phyloP scores from a whole-genome alignment of 2,329 filamentous ascomycete genomes.

The Tolypocladium inflatum region DNA sequence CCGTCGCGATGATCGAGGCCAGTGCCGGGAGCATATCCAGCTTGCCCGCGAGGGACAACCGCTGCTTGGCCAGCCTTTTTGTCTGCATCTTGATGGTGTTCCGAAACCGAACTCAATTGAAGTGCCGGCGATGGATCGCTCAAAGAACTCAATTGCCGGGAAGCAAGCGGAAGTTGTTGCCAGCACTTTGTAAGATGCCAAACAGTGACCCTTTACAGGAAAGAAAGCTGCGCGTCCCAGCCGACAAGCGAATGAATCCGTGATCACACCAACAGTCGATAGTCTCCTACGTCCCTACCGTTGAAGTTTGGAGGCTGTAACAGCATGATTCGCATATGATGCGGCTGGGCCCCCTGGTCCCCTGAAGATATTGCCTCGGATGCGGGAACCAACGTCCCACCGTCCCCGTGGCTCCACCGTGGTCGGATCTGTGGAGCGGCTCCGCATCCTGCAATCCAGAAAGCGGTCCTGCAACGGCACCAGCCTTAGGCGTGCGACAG shows the following conservation, averaged over 20 bases:
- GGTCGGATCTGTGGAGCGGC: no score
- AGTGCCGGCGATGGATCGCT: neutral
- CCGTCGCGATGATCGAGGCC: slow-evolving; percentile 2
- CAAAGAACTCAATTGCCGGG: neutral
- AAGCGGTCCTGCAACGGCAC: no score
- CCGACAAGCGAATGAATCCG: neutral
- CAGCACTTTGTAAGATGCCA: no score
- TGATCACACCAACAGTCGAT: no score
- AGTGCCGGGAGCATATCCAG: slow-evolving; percentile 10
- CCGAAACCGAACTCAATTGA: neutral
- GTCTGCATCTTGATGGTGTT: neutral
- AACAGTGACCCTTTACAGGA: no score
- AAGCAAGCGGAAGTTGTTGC: no score
- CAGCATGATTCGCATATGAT: neutral
- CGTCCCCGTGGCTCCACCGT: neutral
- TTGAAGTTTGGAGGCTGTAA: neutral
- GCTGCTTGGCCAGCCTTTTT: neutral
- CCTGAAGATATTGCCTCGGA: neutral
- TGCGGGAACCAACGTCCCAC: neutral
- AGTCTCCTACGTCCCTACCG: neutral
- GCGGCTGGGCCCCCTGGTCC: neutral
- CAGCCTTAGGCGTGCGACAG: no score
- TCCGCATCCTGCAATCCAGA: no score
- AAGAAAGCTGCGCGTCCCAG: neutral
- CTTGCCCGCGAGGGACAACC: slow-evolving; percentile 5